Evolutionary conservation across 2,329 filamentous ascomycete genomes (phyloP).

Genomic region (Aureobasidium sp.): DNA sequence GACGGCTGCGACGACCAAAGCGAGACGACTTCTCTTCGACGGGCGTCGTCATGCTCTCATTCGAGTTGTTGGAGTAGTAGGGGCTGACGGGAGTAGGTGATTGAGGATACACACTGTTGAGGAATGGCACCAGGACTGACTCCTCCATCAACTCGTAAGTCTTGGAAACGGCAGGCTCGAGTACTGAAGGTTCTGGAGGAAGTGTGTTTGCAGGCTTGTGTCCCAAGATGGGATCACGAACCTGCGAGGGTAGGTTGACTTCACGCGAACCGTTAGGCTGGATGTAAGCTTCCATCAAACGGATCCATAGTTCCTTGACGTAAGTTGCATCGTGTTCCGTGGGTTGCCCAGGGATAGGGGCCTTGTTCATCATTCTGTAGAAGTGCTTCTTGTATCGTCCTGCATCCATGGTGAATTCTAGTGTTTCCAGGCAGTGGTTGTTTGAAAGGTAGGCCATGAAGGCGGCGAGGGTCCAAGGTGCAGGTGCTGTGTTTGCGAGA

Average conservation of each 20-base stretch:
- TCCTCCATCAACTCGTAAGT: constrained; percentile 98
- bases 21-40: constrained; percentile 17
- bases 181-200: constrained; percentile 65
- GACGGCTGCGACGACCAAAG: constrained; percentile 16
- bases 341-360: constrained; percentile 31
- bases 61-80: constrained; percentile 37
- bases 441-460: constrained; percentile 97
- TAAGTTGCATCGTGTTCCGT: constrained; percentile 57
- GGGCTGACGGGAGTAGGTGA: constrained; percentile 38
- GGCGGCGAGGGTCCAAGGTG: constrained; percentile 83
- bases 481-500: constrained; percentile 73
- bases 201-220: constrained; percentile 51
- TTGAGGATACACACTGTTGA: constrained; percentile 58
- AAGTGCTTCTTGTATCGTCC: constrained; percentile 71
- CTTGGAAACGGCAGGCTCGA: constrained; percentile 78
- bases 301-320: constrained; percentile 75
- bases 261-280: constrained; percentile 76
- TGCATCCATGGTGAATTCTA: constrained; percentile 94
- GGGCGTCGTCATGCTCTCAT: constrained; percentile 30
- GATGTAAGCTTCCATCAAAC: constrained; percentile 85
- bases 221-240: constrained; percentile 71
- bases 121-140: constrained; percentile 84
- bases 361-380: constrained; percentile 49
- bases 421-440: constrained; percentile 91
- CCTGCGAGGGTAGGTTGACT: constrained; percentile 80